Evolutionary conservation across 768 basidiomycete species (phyloP).

Genomic region (Tylopilus rubrobrunneus): DNA sequence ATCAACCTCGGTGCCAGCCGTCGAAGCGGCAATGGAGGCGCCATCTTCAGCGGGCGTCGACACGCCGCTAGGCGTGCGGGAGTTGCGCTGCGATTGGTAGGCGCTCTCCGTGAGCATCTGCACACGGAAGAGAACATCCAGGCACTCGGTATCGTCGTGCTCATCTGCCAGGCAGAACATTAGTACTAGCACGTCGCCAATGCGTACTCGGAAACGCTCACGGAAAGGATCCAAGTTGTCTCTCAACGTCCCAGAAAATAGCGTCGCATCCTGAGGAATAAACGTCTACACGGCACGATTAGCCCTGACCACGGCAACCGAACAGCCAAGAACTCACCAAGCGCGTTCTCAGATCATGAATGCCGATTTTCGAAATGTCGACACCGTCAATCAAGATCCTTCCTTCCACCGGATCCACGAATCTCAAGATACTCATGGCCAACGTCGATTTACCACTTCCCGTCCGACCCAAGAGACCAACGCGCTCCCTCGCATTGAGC

Average conservation of each 20-base stretch:
- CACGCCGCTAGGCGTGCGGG: slow-evolving; percentile 44
- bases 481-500: slow-evolving; percentile 65
- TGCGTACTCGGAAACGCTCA: slow-evolving; percentile 12
- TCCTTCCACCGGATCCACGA: slow-evolving; percentile 75
- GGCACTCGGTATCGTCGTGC: slow-evolving; percentile 72
- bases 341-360: slow-evolving; percentile 78
- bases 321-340: slow-evolving; percentile 41
- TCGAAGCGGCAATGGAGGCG: slow-evolving; percentile 38
- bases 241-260: slow-evolving; percentile 77
- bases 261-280: slow-evolving; percentile 70
- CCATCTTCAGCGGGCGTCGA: slow-evolving; percentile 42
- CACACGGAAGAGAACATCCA: slow-evolving; percentile 79
- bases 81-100: slow-evolving; percentile 45
- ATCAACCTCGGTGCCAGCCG: slow-evolving; percentile 50
- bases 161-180: slow-evolving; percentile 43
- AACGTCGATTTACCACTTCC: slow-evolving; percentile 82
- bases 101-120: slow-evolving; percentile 62
- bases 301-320: not conserved
- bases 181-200: not conserved
- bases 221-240: slow-evolving; percentile 76
- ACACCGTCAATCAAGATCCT: slow-evolving; percentile 83
- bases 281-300: slow-evolving; percentile 51
- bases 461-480: slow-evolving; percentile 80
- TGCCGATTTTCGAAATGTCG: slow-evolving; percentile 80
- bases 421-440: slow-evolving; percentile 82